phyloP scores from a whole-genome alignment of 352 stramenopile species.

The Globisporangium irregulare region DNA sequence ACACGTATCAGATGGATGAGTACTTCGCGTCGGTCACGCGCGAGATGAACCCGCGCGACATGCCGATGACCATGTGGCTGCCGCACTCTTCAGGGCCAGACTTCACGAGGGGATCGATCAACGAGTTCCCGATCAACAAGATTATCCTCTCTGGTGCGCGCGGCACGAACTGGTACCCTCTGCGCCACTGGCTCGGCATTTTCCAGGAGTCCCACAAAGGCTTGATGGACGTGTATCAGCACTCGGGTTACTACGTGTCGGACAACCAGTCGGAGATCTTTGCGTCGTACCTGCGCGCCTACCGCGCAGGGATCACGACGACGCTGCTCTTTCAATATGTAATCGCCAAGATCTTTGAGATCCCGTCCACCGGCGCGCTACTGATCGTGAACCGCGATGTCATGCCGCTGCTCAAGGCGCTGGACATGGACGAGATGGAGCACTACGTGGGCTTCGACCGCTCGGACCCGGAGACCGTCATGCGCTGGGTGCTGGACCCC shows the following conservation, averaged over 20 bases:
- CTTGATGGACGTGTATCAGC: conserved; percentile 65
- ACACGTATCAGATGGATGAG: conserved; percentile 77
- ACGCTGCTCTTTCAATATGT: conserved; percentile 77
- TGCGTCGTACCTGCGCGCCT: conserved; percentile 66
- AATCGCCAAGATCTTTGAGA: conserved; percentile 80
- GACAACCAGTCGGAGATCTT: conserved; percentile 67
- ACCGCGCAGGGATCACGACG: conserved; percentile 69
- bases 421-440: conserved; percentile 53
- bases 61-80: conserved; percentile 65
- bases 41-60: conserved; percentile 46
- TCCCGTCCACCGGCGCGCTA: conserved; percentile 63
- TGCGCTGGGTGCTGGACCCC: conserved; percentile 53
- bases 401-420: conserved; percentile 38
- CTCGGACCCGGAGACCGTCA: conserved; percentile 35
- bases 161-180: conserved; percentile 53
- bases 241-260: conserved; percentile 50
- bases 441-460: conserved; percentile 70
- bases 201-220: conserved; percentile 44
- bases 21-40: conserved; percentile 63
- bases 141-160: conserved; percentile 61
- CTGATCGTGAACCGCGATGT: conserved; percentile 68
- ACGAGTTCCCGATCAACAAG: conserved; percentile 72
- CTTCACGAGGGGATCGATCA: conserved; percentile 60
- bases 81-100: conserved; percentile 62
- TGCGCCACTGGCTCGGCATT: conserved; percentile 63